A percentile compares a stretch with the other conserved stretches of the same genome.
phyloP scores from a whole-genome alignment of 208 protist species.

The Trypanosoma avium region DNA sequence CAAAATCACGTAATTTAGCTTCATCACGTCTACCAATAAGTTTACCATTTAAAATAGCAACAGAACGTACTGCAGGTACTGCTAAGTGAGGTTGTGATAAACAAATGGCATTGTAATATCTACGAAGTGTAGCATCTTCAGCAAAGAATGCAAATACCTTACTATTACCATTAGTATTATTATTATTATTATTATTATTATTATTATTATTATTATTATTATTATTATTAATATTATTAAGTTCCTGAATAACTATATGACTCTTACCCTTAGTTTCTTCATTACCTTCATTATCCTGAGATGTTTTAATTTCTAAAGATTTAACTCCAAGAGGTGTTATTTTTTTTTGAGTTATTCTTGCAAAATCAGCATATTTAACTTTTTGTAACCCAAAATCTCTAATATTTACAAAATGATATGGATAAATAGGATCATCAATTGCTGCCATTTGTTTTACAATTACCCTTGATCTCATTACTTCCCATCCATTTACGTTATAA shows the following conservation, averaged over 20 bases:
- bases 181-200: no score
- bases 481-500: constrained; percentile 86
- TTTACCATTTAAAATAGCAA: constrained; percentile 81
- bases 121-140: constrained; percentile 80
- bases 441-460: constrained; percentile 85
- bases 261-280: neutral
- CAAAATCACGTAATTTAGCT: constrained; percentile 64
- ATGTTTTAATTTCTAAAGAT: constrained; percentile 10
- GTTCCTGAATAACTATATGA: constrained; percentile 10
- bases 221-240: neutral
- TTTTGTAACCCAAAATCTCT: constrained; percentile 63
- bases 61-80: constrained; percentile 71
- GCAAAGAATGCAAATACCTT: constrained; percentile 69
- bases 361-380: constrained; percentile 38
- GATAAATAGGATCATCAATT: constrained; percentile 68
- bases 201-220: no score
- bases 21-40: constrained; percentile 80
- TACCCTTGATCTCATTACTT: constrained; percentile 74
- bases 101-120: constrained; percentile 84
- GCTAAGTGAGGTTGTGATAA: constrained; percentile 73
- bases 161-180: no score
- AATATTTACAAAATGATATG: constrained; percentile 89
- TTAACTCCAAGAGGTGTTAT: constrained; percentile 37
- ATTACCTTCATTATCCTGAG: neutral
- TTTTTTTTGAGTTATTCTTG: constrained; percentile 11